These are phyloP conservation scores for Pseudozyma sp. DNA, from an alignment of 1,284 basidiomycete species.

Conservation along the genomic window DNA sequence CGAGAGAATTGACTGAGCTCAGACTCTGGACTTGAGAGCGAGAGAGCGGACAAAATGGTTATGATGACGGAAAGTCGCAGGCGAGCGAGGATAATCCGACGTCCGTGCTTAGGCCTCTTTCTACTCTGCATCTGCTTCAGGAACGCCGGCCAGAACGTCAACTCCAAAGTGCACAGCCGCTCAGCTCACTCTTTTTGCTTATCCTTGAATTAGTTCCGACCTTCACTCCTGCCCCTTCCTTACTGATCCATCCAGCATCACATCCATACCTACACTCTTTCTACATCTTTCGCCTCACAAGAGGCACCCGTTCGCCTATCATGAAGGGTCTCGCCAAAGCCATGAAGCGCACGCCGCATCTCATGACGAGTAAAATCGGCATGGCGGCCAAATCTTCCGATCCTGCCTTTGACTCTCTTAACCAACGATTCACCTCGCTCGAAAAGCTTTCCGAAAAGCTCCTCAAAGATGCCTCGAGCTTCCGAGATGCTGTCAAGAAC, in stretches of 20 bases:
- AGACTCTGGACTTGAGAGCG: background rate
- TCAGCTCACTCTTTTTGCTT: background rate
- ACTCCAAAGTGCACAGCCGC: slow-evolving; percentile 4
- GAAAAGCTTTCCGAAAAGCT: slow-evolving; percentile 89
- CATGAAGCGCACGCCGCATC: slow-evolving; percentile 66
- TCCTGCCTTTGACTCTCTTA: slow-evolving; percentile 64
- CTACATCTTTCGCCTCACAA: background rate
- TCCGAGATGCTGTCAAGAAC: slow-evolving; percentile 75
- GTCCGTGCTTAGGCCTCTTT: slow-evolving; percentile 15
- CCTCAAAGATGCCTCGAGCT: slow-evolving; percentile 88
- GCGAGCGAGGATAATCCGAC: background rate
- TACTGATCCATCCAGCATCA: slow-evolving; percentile 1
- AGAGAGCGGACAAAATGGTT: background rate
- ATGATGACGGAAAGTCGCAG: slow-evolving; percentile 42
- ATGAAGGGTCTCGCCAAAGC: slow-evolving; percentile 64
- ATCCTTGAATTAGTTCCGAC: background rate
- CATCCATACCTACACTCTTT: background rate
- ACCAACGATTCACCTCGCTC: slow-evolving; percentile 77
- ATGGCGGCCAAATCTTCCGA: slow-evolving; percentile 64
- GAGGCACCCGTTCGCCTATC: slow-evolving; percentile 7
- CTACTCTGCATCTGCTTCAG: background rate
- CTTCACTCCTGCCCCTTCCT: background rate
- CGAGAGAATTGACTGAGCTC: slow-evolving; percentile 11
- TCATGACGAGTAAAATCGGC: slow-evolving; percentile 66
- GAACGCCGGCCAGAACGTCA: slow-evolving; percentile 5